Base-by-base conservation (phyloP, 345 rosid genomes). In the Cardamine occulta region DNA sequence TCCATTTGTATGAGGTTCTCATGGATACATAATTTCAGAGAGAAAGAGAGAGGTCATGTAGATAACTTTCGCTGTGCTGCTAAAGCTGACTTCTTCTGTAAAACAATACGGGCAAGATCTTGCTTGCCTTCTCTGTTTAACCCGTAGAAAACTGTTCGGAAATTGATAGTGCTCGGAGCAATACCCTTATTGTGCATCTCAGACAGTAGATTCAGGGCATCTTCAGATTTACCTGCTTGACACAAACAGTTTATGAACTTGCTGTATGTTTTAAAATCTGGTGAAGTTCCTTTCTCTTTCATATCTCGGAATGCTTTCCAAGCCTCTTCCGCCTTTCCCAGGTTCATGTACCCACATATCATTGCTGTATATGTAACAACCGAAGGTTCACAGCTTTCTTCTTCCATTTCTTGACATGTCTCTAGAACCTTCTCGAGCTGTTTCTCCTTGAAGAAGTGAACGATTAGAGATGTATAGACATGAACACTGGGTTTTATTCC, bases 41-140 rank as follows among this genome's bases (percentile, higher is more conserved):
- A 67, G 14, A 21, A 1, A 66, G 23, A 21, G 23, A 21, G 23
- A 21, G 76, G 26, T 83, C 73, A 85, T 32, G 74, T 75, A 21
- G 74, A 78, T 66, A 86, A 66, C 70, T 79, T 85, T 11, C 94
- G 82, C 34, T 82, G 84, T 23, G 70, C 65, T 64, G 19, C 74
- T 31, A 88, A 66, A 79, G 82, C 84, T n/a, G 76, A 84, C 80
- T 93, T 87, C 65, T 80, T 77, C 37, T 83, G 85, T 39, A 78
- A 53, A 28, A 88, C 92, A 57, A 42, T 73, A 13, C 74, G 80
- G 40, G 92, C 95, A 73, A 93, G 77, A 75, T 74, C 84, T 64
- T 73, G 88, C 78, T 89, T 90, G 9, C 91, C 93, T 82, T 90
- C 88, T 81, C 93, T 84, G 63, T 93, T 89, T 39, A 90, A 71